Evolutionary conservation across 331 rosid genomes (phyloP).

Genomic region (Saraca asoca): DNA sequence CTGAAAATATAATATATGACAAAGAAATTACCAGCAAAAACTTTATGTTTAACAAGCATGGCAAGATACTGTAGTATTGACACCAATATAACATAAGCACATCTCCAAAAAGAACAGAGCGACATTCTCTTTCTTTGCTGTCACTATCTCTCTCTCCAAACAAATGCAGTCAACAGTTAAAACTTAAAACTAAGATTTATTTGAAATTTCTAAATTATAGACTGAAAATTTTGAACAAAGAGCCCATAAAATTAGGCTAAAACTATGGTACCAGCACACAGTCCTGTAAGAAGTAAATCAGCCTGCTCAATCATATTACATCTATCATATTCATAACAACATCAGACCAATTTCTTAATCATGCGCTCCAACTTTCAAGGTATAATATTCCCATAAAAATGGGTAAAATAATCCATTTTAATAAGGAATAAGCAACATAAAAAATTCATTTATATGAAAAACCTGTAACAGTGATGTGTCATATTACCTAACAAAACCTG

Average conservation of each 20-base stretch:
- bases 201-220: constrained; percentile 4
- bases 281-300: background rate
- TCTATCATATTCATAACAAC: constrained; percentile 5
- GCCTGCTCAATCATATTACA: constrained; percentile 12
- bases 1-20: constrained; percentile 47
- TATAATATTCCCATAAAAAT: constrained; percentile 14
- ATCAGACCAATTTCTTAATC: background rate
- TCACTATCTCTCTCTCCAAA: constrained; percentile 1
- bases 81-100: background rate
- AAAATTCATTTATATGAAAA: constrained; percentile 4
- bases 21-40: background rate
- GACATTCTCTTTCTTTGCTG: constrained; percentile 16
- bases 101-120: constrained; percentile 11
- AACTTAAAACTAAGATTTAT: background rate
- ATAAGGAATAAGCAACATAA: constrained; percentile 27
- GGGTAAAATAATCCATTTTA: constrained; percentile 8
- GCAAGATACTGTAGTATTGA: constrained; percentile 9
- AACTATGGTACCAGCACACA: constrained; percentile 18
- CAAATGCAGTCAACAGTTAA: constrained; percentile 7
- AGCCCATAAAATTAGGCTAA: constrained; percentile 13
- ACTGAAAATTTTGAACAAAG: constrained; percentile 1
- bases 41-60: constrained; percentile 4
- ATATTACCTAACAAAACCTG: constrained; percentile 75
- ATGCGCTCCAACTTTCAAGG: background rate
- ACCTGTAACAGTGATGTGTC: background rate